Evolutionary conservation across 352 stramenopile species (phyloP), one percentile per base, ranked within the genome.

Genomic region (Phytopythium montanum): DNA sequence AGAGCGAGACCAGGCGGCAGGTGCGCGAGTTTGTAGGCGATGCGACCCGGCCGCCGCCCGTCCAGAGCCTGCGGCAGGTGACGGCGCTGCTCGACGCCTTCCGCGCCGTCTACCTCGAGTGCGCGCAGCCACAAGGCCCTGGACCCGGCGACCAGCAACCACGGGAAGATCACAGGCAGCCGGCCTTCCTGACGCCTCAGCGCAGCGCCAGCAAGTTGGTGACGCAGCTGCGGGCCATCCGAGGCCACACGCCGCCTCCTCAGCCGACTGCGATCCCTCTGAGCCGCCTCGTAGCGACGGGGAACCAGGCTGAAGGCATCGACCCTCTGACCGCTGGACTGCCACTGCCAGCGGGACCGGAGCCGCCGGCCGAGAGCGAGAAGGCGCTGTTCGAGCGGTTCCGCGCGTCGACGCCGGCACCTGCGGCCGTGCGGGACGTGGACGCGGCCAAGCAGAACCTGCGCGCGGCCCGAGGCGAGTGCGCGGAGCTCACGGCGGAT

Each of bases 391-490:
- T 81, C 36, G 66, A 81, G n/a, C 48, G 54, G 25, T 89, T 89
- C 59, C 80, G 75, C 56, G 49, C 67, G 8, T 54, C 59, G 7
- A 45, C 73, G 33, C 70, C 72, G 4, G 62, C 65, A 18, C 66
- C 73, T 7, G 79, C 86, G 58, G 75, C 76, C 3, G 38, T 85
- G n/a, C 64, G 72, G 16, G 76, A 88, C 36, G 59, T 88, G 16
- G 79, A 89, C 3, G 64, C 79, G 45, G 72, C 81, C 39, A 89
- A 89, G 55, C 66, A 71, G 41, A 91, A 88, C 41, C 65, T 89
- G 18, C 69, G 72, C 23, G 61, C 69, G 29, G 75, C 75, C 6
- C 88, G 85, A 29, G 18, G 58, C 1, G 56, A 74, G 45, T 62
- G 66, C 21, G 52, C 68, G 12, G 49, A 64, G 3, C 61, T 75